A percentile compares a stretch with the other conserved stretches of the same genome.
Evolutionary conservation across 164 flowering plant genomes (phyloP).

Genomic region (Brasenia schreberi): DNA sequence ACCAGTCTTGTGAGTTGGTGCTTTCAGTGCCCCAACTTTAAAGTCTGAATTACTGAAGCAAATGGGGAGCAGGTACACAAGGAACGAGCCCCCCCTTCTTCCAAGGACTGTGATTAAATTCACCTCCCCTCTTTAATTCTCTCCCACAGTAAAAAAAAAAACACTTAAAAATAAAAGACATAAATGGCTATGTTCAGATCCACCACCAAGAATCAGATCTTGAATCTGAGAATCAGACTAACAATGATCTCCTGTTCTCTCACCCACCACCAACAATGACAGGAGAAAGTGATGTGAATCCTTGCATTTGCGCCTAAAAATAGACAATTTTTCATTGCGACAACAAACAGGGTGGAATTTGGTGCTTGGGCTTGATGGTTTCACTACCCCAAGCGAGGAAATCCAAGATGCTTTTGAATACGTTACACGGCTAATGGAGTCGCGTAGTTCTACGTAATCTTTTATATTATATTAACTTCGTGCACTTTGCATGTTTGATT

Average conservation of each 20-base stretch:
- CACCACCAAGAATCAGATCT: neutral
- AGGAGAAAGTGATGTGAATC: no score
- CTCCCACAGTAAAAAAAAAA: neutral
- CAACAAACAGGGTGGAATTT: no score
- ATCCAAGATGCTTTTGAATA: no score
- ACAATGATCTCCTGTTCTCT: neutral
- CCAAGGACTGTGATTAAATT: neutral
- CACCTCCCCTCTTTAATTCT: neutral
- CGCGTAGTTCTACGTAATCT: no score
- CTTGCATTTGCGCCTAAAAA: no score
- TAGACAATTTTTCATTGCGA: no score
- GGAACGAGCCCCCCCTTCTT: neutral
- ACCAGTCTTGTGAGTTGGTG: neutral
- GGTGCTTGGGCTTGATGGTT: no score
- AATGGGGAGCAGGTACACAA: neutral
- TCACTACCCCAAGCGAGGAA: no score
- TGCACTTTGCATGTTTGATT: no score
- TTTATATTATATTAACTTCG: no score
- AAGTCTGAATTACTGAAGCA: neutral
- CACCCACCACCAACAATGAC: no score
- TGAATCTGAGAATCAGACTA: neutral
- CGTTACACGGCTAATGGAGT: no score
- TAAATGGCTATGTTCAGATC: neutral
- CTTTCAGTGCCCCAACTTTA: neutral
- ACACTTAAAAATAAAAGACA: neutral